These are phyloP conservation scores for Botrytis pseudocinerea DNA, from an alignment of 2,329 filamentous ascomycete species.

Conservation along the genomic window DNA sequence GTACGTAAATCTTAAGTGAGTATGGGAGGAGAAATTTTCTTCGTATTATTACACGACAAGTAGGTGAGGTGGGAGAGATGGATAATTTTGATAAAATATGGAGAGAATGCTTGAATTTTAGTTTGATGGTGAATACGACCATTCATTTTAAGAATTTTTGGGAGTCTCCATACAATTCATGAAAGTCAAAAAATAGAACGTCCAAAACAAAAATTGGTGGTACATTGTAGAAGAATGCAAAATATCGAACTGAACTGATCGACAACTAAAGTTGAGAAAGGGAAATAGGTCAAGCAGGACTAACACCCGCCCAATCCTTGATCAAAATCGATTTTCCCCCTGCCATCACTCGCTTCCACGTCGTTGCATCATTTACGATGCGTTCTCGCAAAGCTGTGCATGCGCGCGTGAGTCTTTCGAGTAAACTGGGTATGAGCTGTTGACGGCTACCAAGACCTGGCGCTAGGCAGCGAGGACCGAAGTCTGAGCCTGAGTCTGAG, in stretches of 20 bases:
- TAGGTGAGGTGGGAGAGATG: neutral
- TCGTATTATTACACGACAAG: fast-evolving
- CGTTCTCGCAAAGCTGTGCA: neutral
- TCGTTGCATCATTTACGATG: neutral
- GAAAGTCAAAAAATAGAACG: fast-evolving
- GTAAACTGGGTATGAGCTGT: neutral
- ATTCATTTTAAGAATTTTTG: fast-evolving
- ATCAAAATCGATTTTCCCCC: neutral
- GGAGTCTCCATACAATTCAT: fast-evolving
- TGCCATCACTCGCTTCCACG: neutral
- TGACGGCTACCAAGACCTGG: neutral
- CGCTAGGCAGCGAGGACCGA: neutral
- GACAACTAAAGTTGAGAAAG: neutral
- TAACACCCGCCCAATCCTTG: neutral
- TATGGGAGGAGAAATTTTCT: neutral
- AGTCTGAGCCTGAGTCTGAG: neutral
- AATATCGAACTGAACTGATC: neutral
- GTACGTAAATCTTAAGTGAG: neutral
- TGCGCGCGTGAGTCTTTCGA: neutral
- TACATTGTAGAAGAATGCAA: neutral
- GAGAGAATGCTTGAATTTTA: neutral
- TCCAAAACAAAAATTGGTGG: fast-evolving
- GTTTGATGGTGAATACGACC: neutral
- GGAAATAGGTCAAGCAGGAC: neutral
- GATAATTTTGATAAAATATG: neutral